phyloP scores from a whole-genome alignment of 225 moss, liverwort and hornwort species.

The Polytrichum commune region DNA sequence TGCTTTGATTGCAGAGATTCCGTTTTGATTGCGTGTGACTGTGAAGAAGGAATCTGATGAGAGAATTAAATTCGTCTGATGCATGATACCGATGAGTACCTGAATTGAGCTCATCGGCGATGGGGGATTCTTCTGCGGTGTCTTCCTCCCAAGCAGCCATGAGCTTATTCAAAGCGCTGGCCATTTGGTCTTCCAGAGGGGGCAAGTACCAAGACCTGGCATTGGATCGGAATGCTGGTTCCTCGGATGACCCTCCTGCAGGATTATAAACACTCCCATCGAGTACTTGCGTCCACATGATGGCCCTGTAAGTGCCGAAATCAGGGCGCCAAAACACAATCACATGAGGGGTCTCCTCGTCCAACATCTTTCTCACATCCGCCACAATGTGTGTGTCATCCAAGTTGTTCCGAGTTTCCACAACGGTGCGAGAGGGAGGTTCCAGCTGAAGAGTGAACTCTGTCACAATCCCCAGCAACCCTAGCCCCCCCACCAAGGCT shows the following conservation, averaged over 20 bases:
- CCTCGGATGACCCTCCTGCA: background rate
- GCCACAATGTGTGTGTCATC: conserved; percentile 38
- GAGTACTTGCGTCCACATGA: conserved; percentile 29
- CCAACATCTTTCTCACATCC: conserved; percentile 24
- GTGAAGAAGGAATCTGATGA: too few species aligned
- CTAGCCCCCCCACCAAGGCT: conserved; percentile 35
- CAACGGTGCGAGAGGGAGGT: conserved; percentile 27
- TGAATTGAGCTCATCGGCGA: conserved; percentile 30
- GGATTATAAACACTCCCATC: background rate
- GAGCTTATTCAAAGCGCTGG: background rate
- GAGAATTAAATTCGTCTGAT: too few species aligned
- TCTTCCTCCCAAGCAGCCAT: conserved; percentile 31
- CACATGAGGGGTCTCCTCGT: conserved; percentile 40
- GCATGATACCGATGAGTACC: background rate
- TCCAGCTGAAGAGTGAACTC: conserved; percentile 44
- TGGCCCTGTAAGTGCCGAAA: conserved; percentile 29
- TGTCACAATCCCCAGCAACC: conserved; percentile 33
- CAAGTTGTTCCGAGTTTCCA: conserved; percentile 31
- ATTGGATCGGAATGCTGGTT: conserved; percentile 14
- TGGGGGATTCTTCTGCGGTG: conserved; percentile 19
- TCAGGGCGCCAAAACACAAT: conserved; percentile 55
- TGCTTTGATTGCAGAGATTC: too few species aligned
- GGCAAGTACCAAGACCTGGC: background rate
- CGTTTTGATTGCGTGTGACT: too few species aligned
- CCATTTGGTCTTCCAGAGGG: background rate